These are phyloP conservation scores for Annulohypoxylon stygium DNA, from an alignment of 495 filamentous ascomycete species.

Conservation along the genomic window DNA sequence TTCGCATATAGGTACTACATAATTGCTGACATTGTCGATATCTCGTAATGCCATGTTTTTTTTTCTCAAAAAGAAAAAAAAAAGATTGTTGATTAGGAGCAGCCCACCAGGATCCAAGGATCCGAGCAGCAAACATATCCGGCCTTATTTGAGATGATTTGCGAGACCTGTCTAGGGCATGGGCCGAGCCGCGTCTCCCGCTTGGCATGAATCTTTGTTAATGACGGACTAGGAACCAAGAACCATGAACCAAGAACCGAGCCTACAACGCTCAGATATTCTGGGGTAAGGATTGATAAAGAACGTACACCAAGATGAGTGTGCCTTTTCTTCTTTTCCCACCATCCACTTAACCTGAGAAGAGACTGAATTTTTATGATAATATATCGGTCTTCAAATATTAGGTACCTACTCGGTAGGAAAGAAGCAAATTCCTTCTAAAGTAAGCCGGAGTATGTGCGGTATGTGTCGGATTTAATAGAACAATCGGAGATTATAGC, in stretches of 20 bases:
- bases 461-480: slow-evolving; percentile 2
- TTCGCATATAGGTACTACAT: no score
- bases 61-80: no score
- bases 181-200: slow-evolving; percentile 10
- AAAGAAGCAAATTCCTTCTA: background rate
- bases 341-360: background rate
- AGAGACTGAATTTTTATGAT: no score
- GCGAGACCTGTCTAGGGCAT: slow-evolving; percentile 1
- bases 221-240: background rate
- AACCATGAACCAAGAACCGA: background rate
- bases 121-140: background rate
- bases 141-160: slow-evolving; percentile 1
- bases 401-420: background rate
- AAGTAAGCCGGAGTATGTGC: background rate
- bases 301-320: background rate
- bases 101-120: background rate
- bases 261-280: background rate
- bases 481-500: slow-evolving; percentile 10
- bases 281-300: background rate
- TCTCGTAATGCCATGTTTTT: background rate
- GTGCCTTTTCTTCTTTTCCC: background rate
- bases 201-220: background rate
- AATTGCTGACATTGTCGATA: background rate
- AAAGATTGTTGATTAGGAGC: background rate
- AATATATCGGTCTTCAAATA: no score